phyloP scores from a whole-genome alignment of 2,329 filamentous ascomycete genomes.

The Aspergillus neoniger region DNA sequence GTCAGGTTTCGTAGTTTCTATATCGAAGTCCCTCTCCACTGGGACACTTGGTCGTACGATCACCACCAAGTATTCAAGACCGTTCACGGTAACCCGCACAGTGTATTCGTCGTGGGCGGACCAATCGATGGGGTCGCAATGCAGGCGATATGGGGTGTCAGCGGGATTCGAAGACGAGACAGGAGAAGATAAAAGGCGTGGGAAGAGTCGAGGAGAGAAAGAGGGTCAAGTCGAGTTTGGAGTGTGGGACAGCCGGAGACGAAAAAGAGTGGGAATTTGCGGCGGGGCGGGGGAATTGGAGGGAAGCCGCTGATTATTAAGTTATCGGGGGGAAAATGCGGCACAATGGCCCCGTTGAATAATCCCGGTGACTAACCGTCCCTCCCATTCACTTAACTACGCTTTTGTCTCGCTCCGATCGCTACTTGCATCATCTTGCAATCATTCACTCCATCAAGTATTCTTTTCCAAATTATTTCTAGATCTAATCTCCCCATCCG shows the following conservation, averaged over 20 bases:
- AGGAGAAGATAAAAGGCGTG: slow-evolving; percentile 4
- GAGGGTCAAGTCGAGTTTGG: slow-evolving; percentile 14
- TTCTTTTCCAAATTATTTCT: neutral
- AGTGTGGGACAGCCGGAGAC: slow-evolving; percentile 14
- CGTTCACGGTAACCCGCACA: neutral
- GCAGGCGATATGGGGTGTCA: neutral
- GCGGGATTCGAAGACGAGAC: slow-evolving; percentile 1
- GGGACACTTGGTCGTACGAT: neutral
- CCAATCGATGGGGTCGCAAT: slow-evolving; percentile 6
- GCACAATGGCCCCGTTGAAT: neutral
- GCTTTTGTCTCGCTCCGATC: neutral
- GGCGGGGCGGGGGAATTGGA: slow-evolving; percentile 8
- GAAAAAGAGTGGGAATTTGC: slow-evolving; percentile 16
- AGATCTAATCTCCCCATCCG: neutral
- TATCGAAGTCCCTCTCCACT: neutral
- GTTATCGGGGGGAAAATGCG: neutral
- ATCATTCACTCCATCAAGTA: neutral
- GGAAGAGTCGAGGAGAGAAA: slow-evolving; percentile 3
- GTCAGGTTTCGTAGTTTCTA: neutral
- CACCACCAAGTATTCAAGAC: neutral
- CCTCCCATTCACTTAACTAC: neutral
- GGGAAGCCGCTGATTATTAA: slow-evolving; percentile 7
- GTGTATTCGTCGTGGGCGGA: neutral
- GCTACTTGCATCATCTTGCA: neutral
- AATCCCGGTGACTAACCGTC: slow-evolving; percentile 6